A percentile compares a stretch with the other conserved stretches of the same genome.
Evolutionary conservation across 2,329 filamentous ascomycete species (phyloP).

Genomic region (Ceratocystis variospora): DNA sequence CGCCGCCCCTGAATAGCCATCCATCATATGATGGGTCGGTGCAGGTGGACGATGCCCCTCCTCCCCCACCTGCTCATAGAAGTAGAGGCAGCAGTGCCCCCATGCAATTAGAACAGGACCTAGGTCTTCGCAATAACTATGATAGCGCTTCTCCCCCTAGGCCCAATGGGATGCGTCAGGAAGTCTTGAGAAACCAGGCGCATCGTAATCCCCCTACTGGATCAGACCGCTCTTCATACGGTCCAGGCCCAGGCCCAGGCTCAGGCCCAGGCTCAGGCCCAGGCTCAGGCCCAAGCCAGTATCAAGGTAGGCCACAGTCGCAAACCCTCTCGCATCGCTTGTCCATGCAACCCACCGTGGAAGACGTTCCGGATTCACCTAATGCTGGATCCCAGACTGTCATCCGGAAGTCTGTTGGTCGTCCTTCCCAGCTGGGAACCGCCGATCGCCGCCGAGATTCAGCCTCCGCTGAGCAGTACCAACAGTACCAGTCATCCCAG

Average conservation of each 20-base stretch:
- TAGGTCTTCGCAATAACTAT: slow-evolving; percentile 23
- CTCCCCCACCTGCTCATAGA: slow-evolving; percentile 44
- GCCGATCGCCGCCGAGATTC: slow-evolving; percentile 5
- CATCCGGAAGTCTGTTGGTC: slow-evolving; percentile 13
- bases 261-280: too few species aligned
- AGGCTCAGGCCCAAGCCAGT: background rate
- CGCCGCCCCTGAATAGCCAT: slow-evolving; percentile 27
- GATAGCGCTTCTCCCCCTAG: slow-evolving; percentile 31
- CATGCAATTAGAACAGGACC: slow-evolving; percentile 4
- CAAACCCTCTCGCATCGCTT: slow-evolving; percentile 28
- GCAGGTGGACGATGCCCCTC: slow-evolving; percentile 34
- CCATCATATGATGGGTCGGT: slow-evolving; percentile 42
- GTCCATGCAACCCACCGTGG: slow-evolving; percentile 48
- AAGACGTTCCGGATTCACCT: slow-evolving; percentile 47
- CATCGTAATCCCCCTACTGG: slow-evolving; percentile 35
- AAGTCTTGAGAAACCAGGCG: slow-evolving; percentile 43
- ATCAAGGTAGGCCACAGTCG: background rate
- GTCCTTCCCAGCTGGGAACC: slow-evolving; percentile 8
- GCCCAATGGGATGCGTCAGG: slow-evolving; percentile 40
- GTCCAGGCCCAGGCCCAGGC: background rate
- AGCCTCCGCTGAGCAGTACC: slow-evolving; percentile 10
- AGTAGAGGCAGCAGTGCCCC: slow-evolving; percentile 22
- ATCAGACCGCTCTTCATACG: slow-evolving; percentile 29
- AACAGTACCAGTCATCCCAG: slow-evolving; percentile 10
- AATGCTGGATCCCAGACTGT: slow-evolving; percentile 13